Conservation (phyloP, 148 eudicot genomes). For the Camellia japonica region DNA sequence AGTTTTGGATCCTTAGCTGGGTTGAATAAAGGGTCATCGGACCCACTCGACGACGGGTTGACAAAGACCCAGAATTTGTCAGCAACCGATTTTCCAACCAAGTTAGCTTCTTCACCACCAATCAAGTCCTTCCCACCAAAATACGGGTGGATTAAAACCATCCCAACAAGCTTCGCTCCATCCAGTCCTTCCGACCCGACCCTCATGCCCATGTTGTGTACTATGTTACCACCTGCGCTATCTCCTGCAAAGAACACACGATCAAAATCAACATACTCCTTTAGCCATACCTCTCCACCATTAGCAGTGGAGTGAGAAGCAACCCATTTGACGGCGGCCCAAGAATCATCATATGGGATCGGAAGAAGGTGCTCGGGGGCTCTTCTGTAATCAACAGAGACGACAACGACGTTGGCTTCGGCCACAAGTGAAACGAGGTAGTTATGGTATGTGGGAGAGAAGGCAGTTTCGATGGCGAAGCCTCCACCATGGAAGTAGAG, state of each 20-base stretch:
- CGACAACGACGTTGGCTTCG: slow-evolving; percentile 22
- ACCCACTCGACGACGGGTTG: slow-evolving; percentile 19
- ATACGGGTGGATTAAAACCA: slow-evolving; percentile 39
- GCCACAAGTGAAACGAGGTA: slow-evolving; percentile 23
- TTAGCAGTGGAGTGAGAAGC: slow-evolving; percentile 27
- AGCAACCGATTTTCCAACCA: not conserved
- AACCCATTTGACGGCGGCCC: slow-evolving; percentile 50
- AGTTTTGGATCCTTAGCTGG: slow-evolving; percentile 35
- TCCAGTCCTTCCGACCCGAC: slow-evolving; percentile 9
- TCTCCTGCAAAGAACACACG: slow-evolving; percentile 47
- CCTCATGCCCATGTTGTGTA: slow-evolving; percentile 37
- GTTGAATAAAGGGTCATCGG: slow-evolving; percentile 35
- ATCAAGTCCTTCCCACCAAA: slow-evolving; percentile 21
- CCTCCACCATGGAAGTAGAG: slow-evolving; percentile 63
- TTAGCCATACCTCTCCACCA: slow-evolving; percentile 47
- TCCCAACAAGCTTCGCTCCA: slow-evolving; percentile 17
- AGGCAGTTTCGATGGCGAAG: slow-evolving; percentile 34
- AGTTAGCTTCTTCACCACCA: not conserved
- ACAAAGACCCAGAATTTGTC: slow-evolving; percentile 23
- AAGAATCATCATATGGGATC: slow-evolving; percentile 41
- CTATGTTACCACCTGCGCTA: slow-evolving; percentile 53
- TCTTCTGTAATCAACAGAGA: slow-evolving; percentile 49
- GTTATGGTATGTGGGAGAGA: slow-evolving; percentile 17
- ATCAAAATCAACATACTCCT: slow-evolving; percentile 28
- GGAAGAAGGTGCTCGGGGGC: slow-evolving; percentile 64